Evolutionary conservation across 805 yeast species (phyloP).

Genomic region (Pichia rugopelliculosa): DNA sequence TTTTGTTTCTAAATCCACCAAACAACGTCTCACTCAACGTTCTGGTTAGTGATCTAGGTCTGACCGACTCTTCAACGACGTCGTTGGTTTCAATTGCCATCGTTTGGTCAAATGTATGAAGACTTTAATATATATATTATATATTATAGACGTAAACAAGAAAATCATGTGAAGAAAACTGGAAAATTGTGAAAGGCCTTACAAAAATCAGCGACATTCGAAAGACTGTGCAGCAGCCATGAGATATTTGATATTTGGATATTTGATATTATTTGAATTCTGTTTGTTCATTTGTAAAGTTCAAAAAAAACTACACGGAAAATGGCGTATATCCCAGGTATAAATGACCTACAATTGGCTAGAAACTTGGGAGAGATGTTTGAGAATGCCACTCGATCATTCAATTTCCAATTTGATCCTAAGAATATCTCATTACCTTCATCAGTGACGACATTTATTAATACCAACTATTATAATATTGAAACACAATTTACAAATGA

Average conservation of each 20-base stretch:
- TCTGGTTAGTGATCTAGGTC: conserved; percentile 8
- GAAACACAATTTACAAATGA: conserved; percentile 38
- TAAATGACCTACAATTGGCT: conserved; percentile 12
- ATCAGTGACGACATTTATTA: conserved; percentile 17
- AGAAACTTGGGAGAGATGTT: conserved; percentile 17
- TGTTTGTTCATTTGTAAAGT: no score
- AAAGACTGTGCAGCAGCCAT: no score
- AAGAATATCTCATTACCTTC: conserved; percentile 16
- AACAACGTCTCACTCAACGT: conserved; percentile 12
- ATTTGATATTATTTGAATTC: no score
- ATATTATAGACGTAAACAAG: no score
- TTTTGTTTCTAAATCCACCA: conserved; percentile 9
- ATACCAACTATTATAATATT: conserved; percentile 17
- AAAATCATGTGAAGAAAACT: not conserved
- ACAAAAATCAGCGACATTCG: no score
- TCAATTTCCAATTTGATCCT: conserved; percentile 11
- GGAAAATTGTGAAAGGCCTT: not conserved
- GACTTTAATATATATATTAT: no score
- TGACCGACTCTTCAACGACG: not conserved
- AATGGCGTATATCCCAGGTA: conserved; percentile 7
- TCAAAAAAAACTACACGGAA: no score
- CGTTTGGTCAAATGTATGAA: not conserved
- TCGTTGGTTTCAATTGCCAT: not conserved
- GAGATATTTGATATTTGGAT: no score
- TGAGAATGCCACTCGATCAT: conserved; percentile 13